These are phyloP conservation scores for Coprinopsis cinerea DNA, from an alignment of 768 basidiomycete genomes.

Conservation along the genomic window DNA sequence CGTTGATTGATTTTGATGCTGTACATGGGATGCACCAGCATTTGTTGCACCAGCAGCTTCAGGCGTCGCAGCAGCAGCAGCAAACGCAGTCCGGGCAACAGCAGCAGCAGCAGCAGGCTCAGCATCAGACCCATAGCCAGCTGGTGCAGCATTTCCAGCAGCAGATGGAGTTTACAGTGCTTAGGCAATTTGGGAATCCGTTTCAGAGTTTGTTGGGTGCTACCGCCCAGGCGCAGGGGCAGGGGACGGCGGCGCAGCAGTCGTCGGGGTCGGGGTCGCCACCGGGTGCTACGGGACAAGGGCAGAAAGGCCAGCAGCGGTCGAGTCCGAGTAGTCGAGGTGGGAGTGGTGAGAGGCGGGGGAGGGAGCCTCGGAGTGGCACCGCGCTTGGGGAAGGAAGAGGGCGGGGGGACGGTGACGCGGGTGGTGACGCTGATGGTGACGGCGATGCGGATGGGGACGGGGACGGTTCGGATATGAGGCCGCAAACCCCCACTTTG, in stretches of 20 bases:
- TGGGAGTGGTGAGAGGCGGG: background rate
- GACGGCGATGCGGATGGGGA: constrained; percentile 3
- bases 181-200: background rate
- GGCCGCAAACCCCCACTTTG: constrained; percentile 9
- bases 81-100: background rate
- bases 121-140: background rate
- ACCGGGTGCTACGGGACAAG: background rate
- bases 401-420: background rate
- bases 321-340: background rate
- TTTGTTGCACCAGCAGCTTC: background rate
- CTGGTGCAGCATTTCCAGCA: background rate
- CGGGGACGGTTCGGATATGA: background rate
- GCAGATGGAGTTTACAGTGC: background rate
- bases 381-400: background rate
- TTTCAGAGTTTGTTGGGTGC: background rate
- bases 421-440: background rate
- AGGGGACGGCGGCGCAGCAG: background rate
- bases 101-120: background rate
- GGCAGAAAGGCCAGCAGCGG: background rate
- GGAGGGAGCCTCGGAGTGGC: background rate
- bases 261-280: background rate
- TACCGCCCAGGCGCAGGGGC: background rate
- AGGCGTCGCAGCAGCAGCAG: background rate
- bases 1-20: constrained; percentile 8
- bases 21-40: background rate